phyloP scores from a whole-genome alignment of 2,329 filamentous ascomycete genomes.

The Pseudocercospora crystallina region DNA sequence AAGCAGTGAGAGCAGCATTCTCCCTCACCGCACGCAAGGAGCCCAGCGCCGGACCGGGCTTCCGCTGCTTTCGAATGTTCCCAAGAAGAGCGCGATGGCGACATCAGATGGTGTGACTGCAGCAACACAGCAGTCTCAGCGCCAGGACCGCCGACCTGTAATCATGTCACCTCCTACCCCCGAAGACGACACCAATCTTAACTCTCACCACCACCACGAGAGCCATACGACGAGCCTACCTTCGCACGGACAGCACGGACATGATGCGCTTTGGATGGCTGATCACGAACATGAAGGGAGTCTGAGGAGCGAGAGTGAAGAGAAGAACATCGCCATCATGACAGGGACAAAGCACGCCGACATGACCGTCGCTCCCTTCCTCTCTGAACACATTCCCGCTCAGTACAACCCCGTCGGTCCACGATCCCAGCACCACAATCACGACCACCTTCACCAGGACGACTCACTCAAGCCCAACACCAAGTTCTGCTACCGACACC shows the following conservation, averaged over 20 bases:
- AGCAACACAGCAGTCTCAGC: too few species aligned
- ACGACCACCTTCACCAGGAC: slow-evolving; percentile 25
- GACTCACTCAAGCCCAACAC: slow-evolving; percentile 61
- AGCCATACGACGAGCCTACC: slow-evolving; percentile 11
- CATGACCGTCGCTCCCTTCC: slow-evolving; percentile 81
- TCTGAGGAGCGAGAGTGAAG: slow-evolving; percentile 29
- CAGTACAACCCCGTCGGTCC: slow-evolving; percentile 77
- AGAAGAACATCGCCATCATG: slow-evolving; percentile 41
- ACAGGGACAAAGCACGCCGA: slow-evolving; percentile 63
- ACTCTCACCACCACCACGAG: slow-evolving; percentile 15
- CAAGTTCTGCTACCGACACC: slow-evolving; percentile 93
- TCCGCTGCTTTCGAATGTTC: too few species aligned
- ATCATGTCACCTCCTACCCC: background rate
- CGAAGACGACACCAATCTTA: slow-evolving; percentile 2
- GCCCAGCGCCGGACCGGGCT: too few species aligned
- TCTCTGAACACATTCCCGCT: slow-evolving; percentile 84
- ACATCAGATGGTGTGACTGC: too few species aligned
- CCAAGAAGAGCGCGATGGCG: too few species aligned
- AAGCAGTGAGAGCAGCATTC: too few species aligned
- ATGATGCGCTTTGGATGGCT: slow-evolving; percentile 32
- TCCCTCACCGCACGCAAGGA: too few species aligned
- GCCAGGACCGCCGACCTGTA: too few species aligned
- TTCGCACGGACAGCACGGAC: slow-evolving; percentile 20
- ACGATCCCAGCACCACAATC: slow-evolving; percentile 29
- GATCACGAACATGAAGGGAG: slow-evolving; percentile 36